phyloP scores from a whole-genome alignment of 2,329 filamentous ascomycete genomes.

The Alternaria alternata region DNA sequence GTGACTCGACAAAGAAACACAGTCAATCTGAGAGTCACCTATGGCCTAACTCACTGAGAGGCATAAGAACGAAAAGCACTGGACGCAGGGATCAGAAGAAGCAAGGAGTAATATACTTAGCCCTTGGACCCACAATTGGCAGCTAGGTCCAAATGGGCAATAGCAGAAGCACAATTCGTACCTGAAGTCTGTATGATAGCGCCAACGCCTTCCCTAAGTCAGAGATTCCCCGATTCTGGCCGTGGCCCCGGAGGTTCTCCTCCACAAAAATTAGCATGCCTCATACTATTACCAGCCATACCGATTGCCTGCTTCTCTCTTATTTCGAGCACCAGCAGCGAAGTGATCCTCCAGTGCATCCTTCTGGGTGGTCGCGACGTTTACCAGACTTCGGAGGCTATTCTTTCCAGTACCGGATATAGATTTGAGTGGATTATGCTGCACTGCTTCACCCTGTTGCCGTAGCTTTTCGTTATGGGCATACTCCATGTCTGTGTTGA shows the following conservation, averaged over 20 bases:
- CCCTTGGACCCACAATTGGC: neutral
- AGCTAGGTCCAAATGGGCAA: neutral
- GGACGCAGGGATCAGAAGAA: neutral
- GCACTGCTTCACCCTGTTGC: slow-evolving; percentile 71
- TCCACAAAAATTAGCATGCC: neutral
- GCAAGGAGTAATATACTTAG: neutral
- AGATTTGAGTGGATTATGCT: slow-evolving; percentile 82
- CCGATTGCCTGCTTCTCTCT: slow-evolving; percentile 79
- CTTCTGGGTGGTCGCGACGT: slow-evolving; percentile 79
- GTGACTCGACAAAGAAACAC: neutral
- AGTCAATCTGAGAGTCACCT: neutral
- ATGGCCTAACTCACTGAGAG: neutral
- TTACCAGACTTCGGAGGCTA: slow-evolving; percentile 85
- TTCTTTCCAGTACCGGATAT: slow-evolving; percentile 86
- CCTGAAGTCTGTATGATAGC: neutral
- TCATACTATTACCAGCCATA: slow-evolving; percentile 77
- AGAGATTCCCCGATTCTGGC: neutral
- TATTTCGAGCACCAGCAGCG: slow-evolving; percentile 78
- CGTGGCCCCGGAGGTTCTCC: neutral
- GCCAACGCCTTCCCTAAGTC: neutral
- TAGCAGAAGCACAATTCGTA: neutral
- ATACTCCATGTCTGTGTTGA: slow-evolving; percentile 91
- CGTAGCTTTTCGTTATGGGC: slow-evolving; percentile 81
- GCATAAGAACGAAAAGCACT: neutral
- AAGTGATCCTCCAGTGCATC: slow-evolving; percentile 94